Base-by-base conservation (phyloP, 768 basidiomycete species). In the Kwoniella europaea region DNA sequence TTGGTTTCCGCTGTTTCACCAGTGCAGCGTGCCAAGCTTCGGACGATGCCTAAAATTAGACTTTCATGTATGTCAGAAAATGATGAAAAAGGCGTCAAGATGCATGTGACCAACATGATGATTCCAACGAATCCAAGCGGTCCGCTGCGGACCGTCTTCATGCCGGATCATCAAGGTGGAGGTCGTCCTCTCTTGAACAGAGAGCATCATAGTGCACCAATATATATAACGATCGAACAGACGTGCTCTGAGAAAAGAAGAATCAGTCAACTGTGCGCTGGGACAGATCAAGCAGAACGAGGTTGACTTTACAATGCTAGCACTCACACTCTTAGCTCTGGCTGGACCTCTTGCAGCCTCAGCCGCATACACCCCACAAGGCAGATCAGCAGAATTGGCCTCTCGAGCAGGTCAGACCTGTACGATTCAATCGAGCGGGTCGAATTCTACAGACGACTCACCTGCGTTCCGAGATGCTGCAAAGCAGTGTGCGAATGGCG, bases 391-490 rank as follows among this genome's bases (percentile, higher is more conserved):
- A n/a, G 57, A 12, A 4, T 13, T 67, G 24, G 10, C 16, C 18
- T 13, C 42, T 29, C 44, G 65, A 57, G 54, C 27, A 18, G 61
- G 59, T n/a, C 58, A 56, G 12, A 63, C 61, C 10, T 69, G 68
- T 46, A 64, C 53, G 2, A 50, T 69, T 9, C 53, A 69, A 35
- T 24, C 68, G n/a, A 53, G 68, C 44, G 68, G 68, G 50, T 54
- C 57, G 52, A 68, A 61, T 54, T 52, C 66, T 6, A 71, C 68
- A 18, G 74, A 78, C 54, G 76, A 78, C 56, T 71, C 76, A n/a
- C 69, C 71, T 1, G 65, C 70, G 4, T 72, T 75, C 60, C 41
- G 43, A 42, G 55, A 67, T 60, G 74, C 76, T 18, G 73, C 74
- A 24, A 61, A 69, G 52, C 67, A 76, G 18, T 79, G 78, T 61